phyloP scores from a whole-genome alignment of 2,329 filamentous ascomycete species.

The Xylariales sp. region DNA sequence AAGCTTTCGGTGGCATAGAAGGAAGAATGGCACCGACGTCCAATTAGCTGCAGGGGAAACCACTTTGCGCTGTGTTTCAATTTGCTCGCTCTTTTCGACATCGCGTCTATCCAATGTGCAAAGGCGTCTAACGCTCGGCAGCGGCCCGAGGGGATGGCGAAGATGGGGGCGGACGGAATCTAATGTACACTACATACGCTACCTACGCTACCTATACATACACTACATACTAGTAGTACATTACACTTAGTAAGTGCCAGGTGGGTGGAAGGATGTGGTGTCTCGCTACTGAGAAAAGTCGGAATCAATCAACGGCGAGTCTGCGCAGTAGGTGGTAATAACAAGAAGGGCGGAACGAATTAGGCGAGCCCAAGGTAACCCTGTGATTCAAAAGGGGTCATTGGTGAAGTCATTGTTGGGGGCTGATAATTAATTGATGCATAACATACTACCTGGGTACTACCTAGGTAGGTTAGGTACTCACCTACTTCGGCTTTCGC shows the following conservation, averaged over 20 bases:
- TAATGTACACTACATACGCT: background rate
- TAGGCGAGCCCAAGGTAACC: constrained; percentile 5
- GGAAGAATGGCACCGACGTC: constrained; percentile 19
- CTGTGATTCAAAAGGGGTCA: constrained; percentile 9
- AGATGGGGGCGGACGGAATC: constrained; percentile 34
- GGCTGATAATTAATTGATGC: constrained; percentile 19
- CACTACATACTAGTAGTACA: background rate
- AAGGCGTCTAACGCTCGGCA: constrained; percentile 38
- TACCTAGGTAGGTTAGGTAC: too few relatives aligned
- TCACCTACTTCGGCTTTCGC: background rate
- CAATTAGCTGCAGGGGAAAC: constrained; percentile 31
- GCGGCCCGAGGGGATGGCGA: constrained; percentile 35
- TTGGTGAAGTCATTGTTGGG: constrained; percentile 22
- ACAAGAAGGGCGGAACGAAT: constrained; percentile 9
- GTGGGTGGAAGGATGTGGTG: background rate
- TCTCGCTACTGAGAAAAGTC: background rate
- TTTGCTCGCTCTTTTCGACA: constrained; percentile 14
- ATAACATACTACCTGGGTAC: background rate
- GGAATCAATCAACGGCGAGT: background rate
- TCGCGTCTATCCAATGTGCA: constrained; percentile 37
- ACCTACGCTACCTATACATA: too few relatives aligned
- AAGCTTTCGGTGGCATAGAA: constrained; percentile 6
- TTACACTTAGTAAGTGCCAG: background rate
- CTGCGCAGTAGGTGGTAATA: background rate
- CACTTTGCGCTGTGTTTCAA: constrained; percentile 27